Conservation (phyloP, 805 yeast genomes). For the Myxozyma neglecta region DNA sequence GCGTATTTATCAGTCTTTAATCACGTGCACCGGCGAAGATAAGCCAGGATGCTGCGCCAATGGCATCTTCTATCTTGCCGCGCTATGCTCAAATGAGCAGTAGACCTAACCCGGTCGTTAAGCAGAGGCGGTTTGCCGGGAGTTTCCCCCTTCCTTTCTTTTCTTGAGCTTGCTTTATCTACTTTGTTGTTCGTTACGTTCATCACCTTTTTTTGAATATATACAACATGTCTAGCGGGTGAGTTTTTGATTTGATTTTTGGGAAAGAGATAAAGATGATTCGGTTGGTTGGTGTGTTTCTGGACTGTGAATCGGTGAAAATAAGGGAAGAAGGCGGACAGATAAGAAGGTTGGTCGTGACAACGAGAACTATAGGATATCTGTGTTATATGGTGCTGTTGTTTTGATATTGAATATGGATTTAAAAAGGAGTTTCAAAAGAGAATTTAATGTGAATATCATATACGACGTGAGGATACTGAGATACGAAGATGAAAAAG, state of each 20-base stretch:
- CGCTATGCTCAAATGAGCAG: not conserved
- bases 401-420: too few relatives aligned
- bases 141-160: not conserved
- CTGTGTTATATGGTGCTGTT: too few relatives aligned
- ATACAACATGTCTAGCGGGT: conserved; percentile 14
- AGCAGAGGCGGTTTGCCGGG: not conserved
- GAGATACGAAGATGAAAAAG: too few relatives aligned
- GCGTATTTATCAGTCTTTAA: not conserved
- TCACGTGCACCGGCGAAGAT: not conserved
- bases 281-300: not conserved
- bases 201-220: not conserved
- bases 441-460: too few relatives aligned
- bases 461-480: not conserved
- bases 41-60: conserved; percentile 1
- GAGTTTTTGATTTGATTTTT: not conserved
- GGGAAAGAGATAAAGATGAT: not conserved
- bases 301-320: not conserved
- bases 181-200: not conserved
- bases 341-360: too few relatives aligned
- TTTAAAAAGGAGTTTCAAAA: too few relatives aligned
- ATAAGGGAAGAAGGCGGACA: too few relatives aligned
- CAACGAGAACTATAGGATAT: too few relatives aligned
- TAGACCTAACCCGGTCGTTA: not conserved
- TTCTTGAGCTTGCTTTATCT: not conserved
- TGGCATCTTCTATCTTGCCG: conserved; percentile 5